Base-by-base conservation (phyloP, 768 basidiomycete genomes). In the Boletellus sp. region DNA sequence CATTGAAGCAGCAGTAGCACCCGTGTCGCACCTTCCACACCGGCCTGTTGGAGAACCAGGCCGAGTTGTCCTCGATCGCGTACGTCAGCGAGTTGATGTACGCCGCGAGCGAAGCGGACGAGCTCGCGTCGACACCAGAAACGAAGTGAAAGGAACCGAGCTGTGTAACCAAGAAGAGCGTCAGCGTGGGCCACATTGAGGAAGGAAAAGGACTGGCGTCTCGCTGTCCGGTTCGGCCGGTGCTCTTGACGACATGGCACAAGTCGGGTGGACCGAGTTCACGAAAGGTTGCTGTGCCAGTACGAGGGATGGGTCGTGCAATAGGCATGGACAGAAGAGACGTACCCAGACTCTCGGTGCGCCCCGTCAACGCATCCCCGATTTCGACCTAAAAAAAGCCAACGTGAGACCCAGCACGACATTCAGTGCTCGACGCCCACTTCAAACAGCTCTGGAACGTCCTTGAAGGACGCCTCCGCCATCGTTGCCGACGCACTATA, bases 51-150 rank as follows among this genome's bases (percentile, higher is more conserved):
- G 85, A 83, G 65, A 96, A 96, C 96, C 96, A 99, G 4, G 90
- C 85, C 23, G 84, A 80, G 48, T 78, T 83, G 56, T 94, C 94
- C 62, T 97, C 96, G 54, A 98, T 85, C 16, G 87, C 81, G 64
- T 97, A 98, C 6, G 92, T 95, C n/a, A 98, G 77, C 20, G 94
- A 96, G 73, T 99, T 98, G 70, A 98, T 89, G 70, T 99, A 99
- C 11, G 96, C 95, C 5, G 96, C 96, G 24, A 99, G 78, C 0
- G 94, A 95, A 4, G 96, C 96, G 17, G 94, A 97, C 6, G 95
- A 96, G 16, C 94, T 97, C 1, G 95, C 93, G 68, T 99, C 96
- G 45, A 99, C 91, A n/a, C 96, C 95, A 0, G 96, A 99, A 50
- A 96, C 81, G 60, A 91, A 97, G 71, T 99, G 96, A 67, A 97